Evolutionary conservation across 495 filamentous ascomycete genomes (phyloP), one percentile per base, ranked within the genome.

Genomic region (Astrothelium macrocarpum): DNA sequence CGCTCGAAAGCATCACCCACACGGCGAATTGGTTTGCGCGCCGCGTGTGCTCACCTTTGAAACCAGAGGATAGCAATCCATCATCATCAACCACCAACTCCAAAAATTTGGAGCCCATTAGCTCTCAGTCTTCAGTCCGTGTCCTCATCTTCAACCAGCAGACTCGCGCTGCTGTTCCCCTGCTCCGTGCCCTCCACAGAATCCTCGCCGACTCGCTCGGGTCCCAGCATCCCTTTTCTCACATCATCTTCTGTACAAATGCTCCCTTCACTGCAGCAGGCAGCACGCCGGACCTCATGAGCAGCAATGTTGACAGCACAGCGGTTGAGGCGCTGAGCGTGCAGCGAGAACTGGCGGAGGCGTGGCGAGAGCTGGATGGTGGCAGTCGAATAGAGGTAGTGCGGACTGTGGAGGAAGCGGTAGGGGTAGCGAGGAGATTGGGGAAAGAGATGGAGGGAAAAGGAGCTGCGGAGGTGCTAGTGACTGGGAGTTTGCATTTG

Each of bases 101-200:
- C 12, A 16, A 5, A 9, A 7, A 29, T 25, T 0, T 23, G 0
- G 1, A 56, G 49, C 16, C 29, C 49, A 26, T 26, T 5, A 3
- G 0, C 4, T n/a, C 49, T 16, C 20, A 10, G 9, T 25, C 29
- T n/a, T 16, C 34, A 26, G 23, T 25, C 10, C 80, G 85, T n/a
- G 84, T 91, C 60, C 78, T 98, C 61, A 85, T 98, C 59, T 98
- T 97, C 81, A 98, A 98, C 75, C 94, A 98, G 70, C 93, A 97
- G 71, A 90, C 87, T 12, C 86, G 92, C 20, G 82, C 87, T 60
- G 90, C 91, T 61, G 74, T 74, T 31, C 78, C 82, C 12, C 76
- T 88, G n/a, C 87, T 87, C 11, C 74, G 81, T 14, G 80, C 84
- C 1, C 85, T 95, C 23, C 81, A 92, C 65, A 76, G 80, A 28